phyloP scores from a whole-genome alignment of 768 basidiomycete genomes.

The Suillus bovinus region DNA sequence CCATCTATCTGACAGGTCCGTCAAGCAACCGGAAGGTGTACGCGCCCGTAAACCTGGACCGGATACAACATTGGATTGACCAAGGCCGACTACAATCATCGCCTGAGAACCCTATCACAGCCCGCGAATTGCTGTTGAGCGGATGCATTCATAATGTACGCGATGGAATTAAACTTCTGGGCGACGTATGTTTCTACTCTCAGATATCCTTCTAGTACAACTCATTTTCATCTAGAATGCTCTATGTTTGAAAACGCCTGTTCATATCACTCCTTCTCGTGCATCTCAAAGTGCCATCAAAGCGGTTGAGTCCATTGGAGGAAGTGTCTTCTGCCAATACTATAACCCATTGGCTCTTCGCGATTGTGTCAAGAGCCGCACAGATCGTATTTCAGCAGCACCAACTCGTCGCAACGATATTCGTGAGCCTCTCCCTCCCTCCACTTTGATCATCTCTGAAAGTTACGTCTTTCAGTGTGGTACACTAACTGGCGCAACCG shows the following conservation, averaged over 20 bases:
- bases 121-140: conserved; percentile 78
- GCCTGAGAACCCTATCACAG: conserved; percentile 83
- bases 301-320: conserved; percentile 81
- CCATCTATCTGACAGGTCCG: conserved; percentile 7
- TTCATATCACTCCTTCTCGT: conserved; percentile 81
- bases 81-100: conserved; percentile 78
- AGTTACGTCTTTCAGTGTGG: conserved; percentile 54
- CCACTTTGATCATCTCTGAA: not conserved
- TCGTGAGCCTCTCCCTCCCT: conserved; percentile 45
- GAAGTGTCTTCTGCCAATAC: conserved; percentile 85
- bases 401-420: conserved; percentile 89
- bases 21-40: conserved; percentile 71
- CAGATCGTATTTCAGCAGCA: conserved; percentile 70
- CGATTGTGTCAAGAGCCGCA: conserved; percentile 72
- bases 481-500: conserved; percentile 73
- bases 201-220: not conserved
- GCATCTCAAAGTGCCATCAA: conserved; percentile 85
- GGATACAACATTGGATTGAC: conserved; percentile 90
- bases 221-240: conserved; percentile 50
- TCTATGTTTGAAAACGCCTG: conserved; percentile 61
- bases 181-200: conserved; percentile 54
- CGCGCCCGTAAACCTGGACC: conserved; percentile 84
- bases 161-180: conserved; percentile 91
- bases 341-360: conserved; percentile 86
- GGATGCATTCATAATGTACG: conserved; percentile 87